Conservation (phyloP, 2,329 filamentous ascomycete species). For the Cladosporium sp. region DNA sequence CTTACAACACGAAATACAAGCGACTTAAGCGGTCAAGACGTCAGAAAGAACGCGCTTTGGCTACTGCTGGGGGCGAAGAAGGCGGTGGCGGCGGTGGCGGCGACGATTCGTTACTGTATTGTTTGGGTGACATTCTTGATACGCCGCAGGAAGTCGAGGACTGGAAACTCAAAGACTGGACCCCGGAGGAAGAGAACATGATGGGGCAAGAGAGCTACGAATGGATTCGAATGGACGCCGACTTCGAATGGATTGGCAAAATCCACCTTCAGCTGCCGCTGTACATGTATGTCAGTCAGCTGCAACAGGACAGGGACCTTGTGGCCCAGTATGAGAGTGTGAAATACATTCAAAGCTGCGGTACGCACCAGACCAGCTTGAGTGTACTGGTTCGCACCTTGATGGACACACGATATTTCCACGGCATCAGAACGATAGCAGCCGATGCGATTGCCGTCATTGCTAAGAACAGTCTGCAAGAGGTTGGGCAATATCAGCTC, state of each 20-base stretch:
- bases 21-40: slow-evolving; percentile 83
- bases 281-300: slow-evolving; percentile 97
- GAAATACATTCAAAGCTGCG: slow-evolving; percentile 29
- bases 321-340: slow-evolving; percentile 67
- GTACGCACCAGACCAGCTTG: slow-evolving; percentile 75
- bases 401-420: slow-evolving; percentile 88
- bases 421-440: slow-evolving; percentile 85
- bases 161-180: slow-evolving; percentile 88
- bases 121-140: slow-evolving; percentile 85
- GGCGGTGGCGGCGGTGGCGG: slow-evolving; percentile 35
- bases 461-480: slow-evolving; percentile 54
- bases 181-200: slow-evolving; percentile 76
- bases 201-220: slow-evolving; percentile 98
- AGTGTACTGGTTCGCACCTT: slow-evolving; percentile 86
- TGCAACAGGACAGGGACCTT: slow-evolving; percentile 95
- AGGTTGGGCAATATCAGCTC: slow-evolving; percentile 79
- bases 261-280: slow-evolving; percentile 79
- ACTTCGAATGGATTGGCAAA: slow-evolving; percentile 95
- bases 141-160: slow-evolving; percentile 73
- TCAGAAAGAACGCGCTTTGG: slow-evolving; percentile 71
- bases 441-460: slow-evolving; percentile 74
- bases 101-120: slow-evolving; percentile 83
- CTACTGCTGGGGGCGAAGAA: slow-evolving; percentile 59
- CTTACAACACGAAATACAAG: slow-evolving; percentile 99
- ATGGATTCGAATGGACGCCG: slow-evolving; percentile 96